These are phyloP conservation scores for Nidularia pulvinata DNA, from an alignment of 768 basidiomycete genomes.

Conservation along the genomic window DNA sequence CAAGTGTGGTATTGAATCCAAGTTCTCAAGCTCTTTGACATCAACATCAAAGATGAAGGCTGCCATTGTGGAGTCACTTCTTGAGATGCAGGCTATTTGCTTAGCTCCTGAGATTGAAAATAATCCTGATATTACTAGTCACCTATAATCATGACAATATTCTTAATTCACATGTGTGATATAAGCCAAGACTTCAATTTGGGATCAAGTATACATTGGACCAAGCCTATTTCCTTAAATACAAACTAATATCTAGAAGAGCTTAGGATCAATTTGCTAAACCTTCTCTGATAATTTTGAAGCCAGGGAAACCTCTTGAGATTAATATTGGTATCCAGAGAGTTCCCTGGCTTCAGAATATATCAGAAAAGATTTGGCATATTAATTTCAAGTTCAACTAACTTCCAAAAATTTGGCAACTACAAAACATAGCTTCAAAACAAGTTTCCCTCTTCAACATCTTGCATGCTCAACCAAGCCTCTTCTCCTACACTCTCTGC, in stretches of 20 bases:
- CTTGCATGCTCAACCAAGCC: conserved; percentile 35
- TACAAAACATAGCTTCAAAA: background rate
- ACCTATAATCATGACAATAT: no score
- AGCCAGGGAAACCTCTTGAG: background rate
- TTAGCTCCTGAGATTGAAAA: conserved; percentile 17
- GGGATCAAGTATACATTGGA: no score
- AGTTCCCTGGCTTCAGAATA: conserved; percentile 1
- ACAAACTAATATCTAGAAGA: no score
- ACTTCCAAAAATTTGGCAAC: background rate
- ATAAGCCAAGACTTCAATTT: no score
- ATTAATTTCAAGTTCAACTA: no score
- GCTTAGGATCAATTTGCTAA: background rate
- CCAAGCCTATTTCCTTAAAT: no score
- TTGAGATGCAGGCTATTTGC: conserved; percentile 69
- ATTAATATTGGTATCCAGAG: background rate
- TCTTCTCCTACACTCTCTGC: conserved; percentile 28
- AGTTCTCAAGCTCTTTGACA: conserved; percentile 66
- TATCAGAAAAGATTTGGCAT: background rate
- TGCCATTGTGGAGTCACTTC: conserved; percentile 58
- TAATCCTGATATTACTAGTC: no score
- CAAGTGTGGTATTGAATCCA: conserved; percentile 95
- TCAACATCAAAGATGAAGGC: conserved; percentile 71
- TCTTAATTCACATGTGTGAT: no score
- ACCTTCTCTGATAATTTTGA: background rate
- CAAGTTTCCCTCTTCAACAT: conserved; percentile 35